Conservation (phyloP, 768 basidiomycete genomes). For the Nidula microcarpa region DNA sequence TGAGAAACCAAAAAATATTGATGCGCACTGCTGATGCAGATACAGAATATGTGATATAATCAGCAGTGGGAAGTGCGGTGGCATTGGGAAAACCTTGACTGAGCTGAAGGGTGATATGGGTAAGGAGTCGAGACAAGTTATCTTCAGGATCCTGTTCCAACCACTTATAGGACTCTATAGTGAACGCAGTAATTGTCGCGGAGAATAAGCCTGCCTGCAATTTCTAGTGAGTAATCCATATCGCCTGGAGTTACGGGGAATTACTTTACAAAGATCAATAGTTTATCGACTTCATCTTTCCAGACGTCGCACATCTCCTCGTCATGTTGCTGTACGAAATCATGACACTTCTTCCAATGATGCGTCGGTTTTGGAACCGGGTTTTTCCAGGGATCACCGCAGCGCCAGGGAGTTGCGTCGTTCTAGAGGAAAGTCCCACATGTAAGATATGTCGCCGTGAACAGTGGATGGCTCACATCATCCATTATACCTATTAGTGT, state of each 20-base stretch:
- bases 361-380: conserved; percentile 8
- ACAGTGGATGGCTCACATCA: too few species aligned
- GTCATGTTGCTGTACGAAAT: conserved; percentile 12
- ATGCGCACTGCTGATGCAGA: conserved; percentile 11
- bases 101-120: conserved; percentile 6
- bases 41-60: conserved; percentile 4
- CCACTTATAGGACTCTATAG: conserved; percentile 14
- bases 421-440: too few species aligned
- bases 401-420: conserved; percentile 2
- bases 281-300: conserved; percentile 11
- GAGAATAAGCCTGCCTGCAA: conserved; percentile 17
- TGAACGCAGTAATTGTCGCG: conserved; percentile 17
- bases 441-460: too few species aligned
- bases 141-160: conserved; percentile 10
- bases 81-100: background rate
- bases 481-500: too few species aligned
- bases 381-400: conserved; percentile 9
- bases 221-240: background rate
- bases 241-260: background rate
- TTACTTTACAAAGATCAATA: conserved; percentile 11
- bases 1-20: conserved; percentile 18
- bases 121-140: conserved; percentile 1
- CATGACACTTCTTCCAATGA: conserved; percentile 14
- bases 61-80: background rate
- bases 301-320: conserved; percentile 15